Conservation (phyloP, 441 rosid species). For the Arabidopsis lyrata region DNA sequence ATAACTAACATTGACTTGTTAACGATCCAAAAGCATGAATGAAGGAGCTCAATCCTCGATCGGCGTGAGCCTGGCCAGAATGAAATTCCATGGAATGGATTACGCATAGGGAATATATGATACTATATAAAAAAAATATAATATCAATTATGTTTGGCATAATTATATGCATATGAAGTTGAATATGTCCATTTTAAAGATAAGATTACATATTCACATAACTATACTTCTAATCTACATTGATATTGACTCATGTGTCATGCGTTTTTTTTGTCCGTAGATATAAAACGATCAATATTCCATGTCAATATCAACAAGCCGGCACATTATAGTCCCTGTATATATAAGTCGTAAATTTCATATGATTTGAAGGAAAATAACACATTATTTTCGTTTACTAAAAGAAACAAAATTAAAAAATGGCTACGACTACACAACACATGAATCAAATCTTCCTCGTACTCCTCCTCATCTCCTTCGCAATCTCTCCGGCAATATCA, state of each 20-base stretch:
- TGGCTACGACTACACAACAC: constrained; percentile 32
- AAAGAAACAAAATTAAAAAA: constrained; percentile 1
- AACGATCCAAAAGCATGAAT: constrained; percentile 22
- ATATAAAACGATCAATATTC: constrained; percentile 30
- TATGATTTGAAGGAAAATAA: neutral
- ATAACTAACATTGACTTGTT: constrained; percentile 14
- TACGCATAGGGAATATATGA: constrained; percentile 13
- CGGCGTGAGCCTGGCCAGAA: constrained; percentile 33
- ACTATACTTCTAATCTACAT: neutral
- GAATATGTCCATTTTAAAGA: neutral
- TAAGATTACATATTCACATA: neutral
- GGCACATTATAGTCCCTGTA: constrained; percentile 5
- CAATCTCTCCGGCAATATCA: constrained; percentile 37
- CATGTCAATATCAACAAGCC: constrained; percentile 4
- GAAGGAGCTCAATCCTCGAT: constrained; percentile 25
- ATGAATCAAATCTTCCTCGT: constrained; percentile 38
- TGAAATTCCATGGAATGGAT: constrained; percentile 7
- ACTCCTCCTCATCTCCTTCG: constrained; percentile 35
- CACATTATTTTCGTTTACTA: constrained; percentile 11
- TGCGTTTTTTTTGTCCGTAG: constrained; percentile 7
- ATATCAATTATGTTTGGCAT: neutral
- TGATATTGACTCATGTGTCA: constrained; percentile 30
- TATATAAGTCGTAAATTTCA: neutral
- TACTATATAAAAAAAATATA: neutral
- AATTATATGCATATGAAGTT: neutral